phyloP scores from a whole-genome alignment of 805 yeast genomes.

The Kuraishia borneana region DNA sequence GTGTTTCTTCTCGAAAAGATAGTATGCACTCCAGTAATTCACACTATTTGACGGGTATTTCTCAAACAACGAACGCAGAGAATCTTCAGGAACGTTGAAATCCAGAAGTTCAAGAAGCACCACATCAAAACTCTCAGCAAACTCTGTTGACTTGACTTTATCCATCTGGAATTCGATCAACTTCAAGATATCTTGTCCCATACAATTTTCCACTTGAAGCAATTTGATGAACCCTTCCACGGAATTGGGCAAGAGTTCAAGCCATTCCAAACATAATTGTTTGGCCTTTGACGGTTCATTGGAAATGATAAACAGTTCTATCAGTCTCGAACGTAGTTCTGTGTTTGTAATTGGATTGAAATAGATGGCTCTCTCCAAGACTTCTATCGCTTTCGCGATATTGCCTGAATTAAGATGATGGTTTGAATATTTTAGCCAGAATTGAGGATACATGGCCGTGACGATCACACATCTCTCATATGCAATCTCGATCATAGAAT shows the following conservation, averaged over 20 bases:
- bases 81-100: conserved; percentile 12
- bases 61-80: conserved; percentile 14
- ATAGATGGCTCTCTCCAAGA: conserved; percentile 25
- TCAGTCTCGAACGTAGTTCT: conserved; percentile 24
- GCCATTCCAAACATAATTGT: conserved; percentile 14
- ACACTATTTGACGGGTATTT: conserved; percentile 8
- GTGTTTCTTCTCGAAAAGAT: conserved; percentile 5
- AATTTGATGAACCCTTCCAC: conserved; percentile 29
- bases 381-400: conserved; percentile 23
- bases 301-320: conserved; percentile 30
- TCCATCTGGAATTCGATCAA: conserved; percentile 17
- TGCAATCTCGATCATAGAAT: conserved; percentile 16
- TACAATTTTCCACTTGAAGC: conserved; percentile 9
- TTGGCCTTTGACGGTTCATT: conserved; percentile 27
- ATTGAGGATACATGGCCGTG: conserved; percentile 29
- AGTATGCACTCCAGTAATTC: conserved; percentile 14
- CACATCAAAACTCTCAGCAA: conserved; percentile 21
- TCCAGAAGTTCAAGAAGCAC: conserved; percentile 22
- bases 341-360: conserved; percentile 16
- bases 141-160: conserved; percentile 11
- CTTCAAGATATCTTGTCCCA: conserved; percentile 13
- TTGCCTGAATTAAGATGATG: conserved; percentile 21
- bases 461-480: conserved; percentile 39
- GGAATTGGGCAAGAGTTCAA: conserved; percentile 19
- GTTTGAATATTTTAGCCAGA: conserved; percentile 42